Conservation (phyloP, 1,284 basidiomycete species). For the Leccinum pachyderme region DNA sequence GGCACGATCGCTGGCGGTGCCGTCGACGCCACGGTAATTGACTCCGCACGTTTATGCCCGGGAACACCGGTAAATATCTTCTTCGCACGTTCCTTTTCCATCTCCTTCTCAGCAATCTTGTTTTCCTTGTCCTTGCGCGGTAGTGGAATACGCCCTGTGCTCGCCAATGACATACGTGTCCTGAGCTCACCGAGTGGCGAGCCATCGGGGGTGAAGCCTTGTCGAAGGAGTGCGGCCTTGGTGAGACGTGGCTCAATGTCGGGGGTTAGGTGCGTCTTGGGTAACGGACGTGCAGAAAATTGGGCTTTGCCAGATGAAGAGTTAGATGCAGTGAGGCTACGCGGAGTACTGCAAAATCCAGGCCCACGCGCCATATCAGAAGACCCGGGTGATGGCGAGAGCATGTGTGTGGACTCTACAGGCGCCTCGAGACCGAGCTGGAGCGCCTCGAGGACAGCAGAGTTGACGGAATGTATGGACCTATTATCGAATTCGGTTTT, state of each 20-base stretch:
- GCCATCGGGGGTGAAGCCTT: conserved; percentile 44
- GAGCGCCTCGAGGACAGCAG: conserved; percentile 46
- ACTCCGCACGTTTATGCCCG: conserved; percentile 68
- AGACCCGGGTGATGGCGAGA: conserved; percentile 41
- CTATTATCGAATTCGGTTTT: conserved; percentile 36
- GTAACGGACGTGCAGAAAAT: conserved; percentile 74
- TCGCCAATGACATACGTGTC: conserved; percentile 34
- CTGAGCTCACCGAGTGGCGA: conserved; percentile 24
- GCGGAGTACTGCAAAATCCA: conserved; percentile 17
- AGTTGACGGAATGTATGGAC: conserved; percentile 47
- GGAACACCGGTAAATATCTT: conserved; percentile 73
- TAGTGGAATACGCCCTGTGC: conserved; percentile 30
- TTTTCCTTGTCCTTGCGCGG: conserved; percentile 30
- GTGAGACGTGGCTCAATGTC: conserved; percentile 77
- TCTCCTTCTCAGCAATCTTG: conserved; percentile 38
- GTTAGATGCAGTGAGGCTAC: conserved; percentile 18
- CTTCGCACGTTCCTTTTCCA: conserved; percentile 55
- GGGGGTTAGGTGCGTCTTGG: conserved; percentile 56
- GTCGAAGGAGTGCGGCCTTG: conserved; percentile 73
- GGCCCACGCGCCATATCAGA: conserved; percentile 27
- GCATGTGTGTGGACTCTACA: conserved; percentile 42
- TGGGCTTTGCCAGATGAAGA: conserved; percentile 42
- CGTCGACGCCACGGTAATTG: conserved; percentile 70
- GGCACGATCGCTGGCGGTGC: conserved; percentile 70
- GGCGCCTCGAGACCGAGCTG: conserved; percentile 40